Evolutionary conservation across 805 yeast genomes (phyloP).

Genomic region (Saccharomycopsis sp.): DNA sequence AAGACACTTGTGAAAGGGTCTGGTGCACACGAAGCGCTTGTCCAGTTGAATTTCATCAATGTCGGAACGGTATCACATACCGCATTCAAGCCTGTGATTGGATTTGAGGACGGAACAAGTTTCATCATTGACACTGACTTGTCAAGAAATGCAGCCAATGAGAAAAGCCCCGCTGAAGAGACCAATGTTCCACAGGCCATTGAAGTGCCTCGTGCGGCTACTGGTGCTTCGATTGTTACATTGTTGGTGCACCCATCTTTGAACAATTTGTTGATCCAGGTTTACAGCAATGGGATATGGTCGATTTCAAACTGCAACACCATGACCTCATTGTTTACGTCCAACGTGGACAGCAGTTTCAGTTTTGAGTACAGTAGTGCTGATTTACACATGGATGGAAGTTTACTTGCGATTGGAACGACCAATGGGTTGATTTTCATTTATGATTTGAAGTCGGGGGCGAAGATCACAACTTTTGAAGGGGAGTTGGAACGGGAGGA

Average conservation of each 20-base stretch:
- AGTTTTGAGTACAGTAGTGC: slow-evolving; percentile 21
- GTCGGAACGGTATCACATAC: slow-evolving; percentile 13
- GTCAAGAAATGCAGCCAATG: not conserved
- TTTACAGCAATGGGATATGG: slow-evolving; percentile 20
- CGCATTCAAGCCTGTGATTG: slow-evolving; percentile 18
- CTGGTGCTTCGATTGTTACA: slow-evolving; percentile 16
- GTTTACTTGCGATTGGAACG: slow-evolving; percentile 34
- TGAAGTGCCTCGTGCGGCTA: slow-evolving; percentile 7
- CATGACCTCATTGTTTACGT: slow-evolving; percentile 15
- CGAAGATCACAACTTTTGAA: slow-evolving; percentile 29
- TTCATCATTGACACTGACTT: slow-evolving; percentile 17
- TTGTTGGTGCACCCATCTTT: slow-evolving; percentile 18
- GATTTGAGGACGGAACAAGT: slow-evolving; percentile 17
- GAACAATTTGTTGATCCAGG: slow-evolving; percentile 20
- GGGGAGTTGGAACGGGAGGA: slow-evolving; percentile 15
- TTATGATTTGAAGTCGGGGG: slow-evolving; percentile 33
- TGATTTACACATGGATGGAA: slow-evolving; percentile 41
- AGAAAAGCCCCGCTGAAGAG: not conserved
- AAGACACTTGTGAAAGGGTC: slow-evolving; percentile 1
- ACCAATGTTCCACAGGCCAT: not conserved
- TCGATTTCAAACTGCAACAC: slow-evolving; percentile 8
- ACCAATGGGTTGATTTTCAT: slow-evolving; percentile 29
- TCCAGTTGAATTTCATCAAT: slow-evolving; percentile 10
- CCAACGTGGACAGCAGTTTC: slow-evolving; percentile 15
- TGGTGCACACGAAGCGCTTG: slow-evolving; percentile 1